Conservation (phyloP, 768 basidiomycete species). For the Lentinula edodes region DNA sequence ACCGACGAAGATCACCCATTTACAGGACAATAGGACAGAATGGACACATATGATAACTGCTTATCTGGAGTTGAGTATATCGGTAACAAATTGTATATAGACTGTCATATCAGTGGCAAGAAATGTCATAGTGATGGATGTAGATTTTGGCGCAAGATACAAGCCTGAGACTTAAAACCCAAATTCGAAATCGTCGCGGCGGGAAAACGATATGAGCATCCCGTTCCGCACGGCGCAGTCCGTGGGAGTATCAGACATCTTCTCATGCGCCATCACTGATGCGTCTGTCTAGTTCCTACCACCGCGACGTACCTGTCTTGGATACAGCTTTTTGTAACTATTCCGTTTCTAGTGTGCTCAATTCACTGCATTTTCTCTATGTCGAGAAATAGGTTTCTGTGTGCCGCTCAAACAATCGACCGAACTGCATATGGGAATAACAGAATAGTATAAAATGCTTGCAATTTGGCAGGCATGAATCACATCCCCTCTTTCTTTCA, state of each 20-base stretch:
- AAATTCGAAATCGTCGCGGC: too few species aligned
- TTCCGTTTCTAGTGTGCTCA: neutral
- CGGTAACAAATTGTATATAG: too few species aligned
- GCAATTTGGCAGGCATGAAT: neutral
- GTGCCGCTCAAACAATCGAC: neutral
- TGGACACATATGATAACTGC: neutral
- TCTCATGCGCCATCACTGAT: neutral
- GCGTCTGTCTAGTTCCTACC: neutral
- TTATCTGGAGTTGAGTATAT: neutral
- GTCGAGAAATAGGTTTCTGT: neutral
- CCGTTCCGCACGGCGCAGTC: too few species aligned
- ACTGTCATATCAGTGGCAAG: neutral
- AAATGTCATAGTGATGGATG: neutral
- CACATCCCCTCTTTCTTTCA: neutral
- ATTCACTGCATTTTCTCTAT: neutral
- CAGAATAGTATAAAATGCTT: neutral
- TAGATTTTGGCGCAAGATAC: neutral
- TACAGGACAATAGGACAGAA: neutral
- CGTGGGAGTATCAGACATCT: neutral
- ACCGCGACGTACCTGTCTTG: neutral
- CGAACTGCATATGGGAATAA: neutral
- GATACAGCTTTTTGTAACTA: neutral
- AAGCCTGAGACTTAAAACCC: neutral
- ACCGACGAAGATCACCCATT: neutral
- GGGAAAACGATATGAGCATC: too few species aligned